These are phyloP conservation scores for Volutella citrinella DNA, from an alignment of 2,329 filamentous ascomycete species.

Conservation along the genomic window DNA sequence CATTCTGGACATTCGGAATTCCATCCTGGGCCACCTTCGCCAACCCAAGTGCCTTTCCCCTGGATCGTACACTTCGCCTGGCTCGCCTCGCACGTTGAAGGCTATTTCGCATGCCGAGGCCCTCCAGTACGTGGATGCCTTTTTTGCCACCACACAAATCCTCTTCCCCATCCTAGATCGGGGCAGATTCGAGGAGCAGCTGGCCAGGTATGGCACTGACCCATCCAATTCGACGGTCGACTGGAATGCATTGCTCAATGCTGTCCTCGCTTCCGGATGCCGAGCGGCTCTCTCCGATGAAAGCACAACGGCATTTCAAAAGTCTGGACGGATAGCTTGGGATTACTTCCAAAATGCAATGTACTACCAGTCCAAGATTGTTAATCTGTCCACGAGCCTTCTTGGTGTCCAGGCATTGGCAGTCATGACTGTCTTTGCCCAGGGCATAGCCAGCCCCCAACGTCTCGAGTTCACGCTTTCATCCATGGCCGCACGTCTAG, in stretches of 20 bases:
- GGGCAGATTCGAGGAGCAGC: neutral
- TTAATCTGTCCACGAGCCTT: slow-evolving; percentile 1
- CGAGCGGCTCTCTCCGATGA: slow-evolving; percentile 5
- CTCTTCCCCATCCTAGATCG: slow-evolving; percentile 2
- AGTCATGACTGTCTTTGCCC: slow-evolving; percentile 7
- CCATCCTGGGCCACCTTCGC: neutral
- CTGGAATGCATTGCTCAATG: slow-evolving; percentile 4
- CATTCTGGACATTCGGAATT: slow-evolving; percentile 2
- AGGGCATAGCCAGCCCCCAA: slow-evolving; percentile 7
- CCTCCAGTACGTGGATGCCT: neutral
- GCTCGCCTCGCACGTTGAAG: neutral
- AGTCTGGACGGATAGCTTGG: slow-evolving; percentile 2
- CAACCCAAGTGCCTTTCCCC: slow-evolving; percentile 2
- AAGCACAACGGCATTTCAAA: slow-evolving; percentile 2
- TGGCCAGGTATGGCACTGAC: neutral
- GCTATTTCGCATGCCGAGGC: neutral
- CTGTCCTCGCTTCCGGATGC: slow-evolving; percentile 5
- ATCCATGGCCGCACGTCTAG: slow-evolving; percentile 1
- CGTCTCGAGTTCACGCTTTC: slow-evolving; percentile 3
- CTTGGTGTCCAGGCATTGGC: slow-evolving; percentile 5
- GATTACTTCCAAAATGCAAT: slow-evolving; percentile 2
- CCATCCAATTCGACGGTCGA: neutral
- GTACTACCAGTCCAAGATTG: neutral
- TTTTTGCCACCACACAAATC: slow-evolving; percentile 1
- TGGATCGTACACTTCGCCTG: neutral